These are phyloP conservation scores for Taphrina flavorubra DNA, from an alignment of 1,139 yeast genomes.

Conservation along the genomic window DNA sequence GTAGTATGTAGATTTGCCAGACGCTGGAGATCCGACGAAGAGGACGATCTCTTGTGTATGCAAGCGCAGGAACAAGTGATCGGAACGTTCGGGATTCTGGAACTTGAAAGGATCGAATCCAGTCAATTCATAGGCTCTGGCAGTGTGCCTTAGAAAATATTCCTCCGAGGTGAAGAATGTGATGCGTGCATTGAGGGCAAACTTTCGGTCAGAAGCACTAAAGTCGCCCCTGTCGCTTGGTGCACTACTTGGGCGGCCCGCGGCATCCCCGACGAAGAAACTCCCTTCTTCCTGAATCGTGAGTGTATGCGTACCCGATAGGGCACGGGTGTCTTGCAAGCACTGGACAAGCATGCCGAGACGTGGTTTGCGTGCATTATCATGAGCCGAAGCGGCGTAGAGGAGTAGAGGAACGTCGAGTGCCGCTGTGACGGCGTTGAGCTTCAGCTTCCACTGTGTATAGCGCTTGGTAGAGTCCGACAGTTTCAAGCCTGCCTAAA, in stretches of 20 bases:
- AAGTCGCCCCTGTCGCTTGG: conserved; percentile 50
- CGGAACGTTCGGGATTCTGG: not conserved
- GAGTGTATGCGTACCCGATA: conserved; percentile 41
- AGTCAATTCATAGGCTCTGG: conserved; percentile 9
- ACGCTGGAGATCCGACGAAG: conserved; percentile 41
- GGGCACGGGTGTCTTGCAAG: conserved; percentile 50
- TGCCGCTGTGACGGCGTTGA: conserved; percentile 44
- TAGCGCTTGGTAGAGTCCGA: conserved; percentile 57
- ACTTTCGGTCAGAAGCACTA: conserved; percentile 73
- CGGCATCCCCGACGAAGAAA: conserved; percentile 94
- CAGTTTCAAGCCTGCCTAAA: conserved; percentile 28
- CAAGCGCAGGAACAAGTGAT: conserved; percentile 10
- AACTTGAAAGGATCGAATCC: conserved; percentile 36
- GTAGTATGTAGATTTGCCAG: conserved; percentile 41
- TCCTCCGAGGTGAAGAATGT: conserved; percentile 74
- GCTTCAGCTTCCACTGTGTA: conserved; percentile 51
- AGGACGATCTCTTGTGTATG: conserved; percentile 37
- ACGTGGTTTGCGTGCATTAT: conserved; percentile 71
- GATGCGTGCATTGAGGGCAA: conserved; percentile 66
- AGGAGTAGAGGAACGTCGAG: conserved; percentile 57
- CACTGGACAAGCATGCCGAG: conserved; percentile 72
- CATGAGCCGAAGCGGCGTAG: conserved; percentile 59
- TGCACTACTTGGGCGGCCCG: conserved; percentile 72
- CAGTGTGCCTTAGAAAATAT: conserved; percentile 48
- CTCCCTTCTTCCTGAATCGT: conserved; percentile 55